Percentiles rank a stretch among this genome's conserved stretches.
These are phyloP conservation scores for Fagopyrum homotropicum DNA, from an alignment of 148 eudicot genomes.

Conservation along the genomic window DNA sequence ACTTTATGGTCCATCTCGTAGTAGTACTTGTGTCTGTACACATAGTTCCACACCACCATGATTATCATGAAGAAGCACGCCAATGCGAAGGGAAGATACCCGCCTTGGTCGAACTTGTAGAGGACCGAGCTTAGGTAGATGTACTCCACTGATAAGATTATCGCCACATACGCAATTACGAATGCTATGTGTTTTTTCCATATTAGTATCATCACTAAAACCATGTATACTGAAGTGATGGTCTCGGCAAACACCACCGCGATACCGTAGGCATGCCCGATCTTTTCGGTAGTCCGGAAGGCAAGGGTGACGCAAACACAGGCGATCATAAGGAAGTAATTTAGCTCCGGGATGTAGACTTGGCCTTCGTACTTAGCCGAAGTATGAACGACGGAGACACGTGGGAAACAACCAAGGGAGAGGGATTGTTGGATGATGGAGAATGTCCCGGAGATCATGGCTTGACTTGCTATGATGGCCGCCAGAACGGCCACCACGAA, in stretches of 20 bases:
- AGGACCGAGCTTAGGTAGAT: constrained; percentile 32
- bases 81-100: constrained; percentile 39
- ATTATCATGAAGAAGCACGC: constrained; percentile 22
- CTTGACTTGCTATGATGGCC: constrained; percentile 47
- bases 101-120: constrained; percentile 37
- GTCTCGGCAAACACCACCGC: constrained; percentile 40
- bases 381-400: constrained; percentile 28
- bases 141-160: constrained; percentile 25
- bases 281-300: constrained; percentile 21
- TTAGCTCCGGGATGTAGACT: constrained; percentile 29
- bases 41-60: constrained; percentile 39
- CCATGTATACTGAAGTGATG: constrained; percentile 28
- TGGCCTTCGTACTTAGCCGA: constrained; percentile 30
- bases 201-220: constrained; percentile 35
- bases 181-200: constrained; percentile 33
- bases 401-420: constrained; percentile 27
- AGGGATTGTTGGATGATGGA: constrained; percentile 36
- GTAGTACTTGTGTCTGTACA: constrained; percentile 26
- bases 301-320: constrained; percentile 23
- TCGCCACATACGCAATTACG: constrained; percentile 16
- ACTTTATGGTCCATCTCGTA: constrained; percentile 41
- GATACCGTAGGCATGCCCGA: constrained; percentile 33
- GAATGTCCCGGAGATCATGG: constrained; percentile 36
- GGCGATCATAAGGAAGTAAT: constrained; percentile 20
- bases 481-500: constrained; percentile 37